Evolutionary conservation across 2,329 filamentous ascomycete genomes (phyloP).

Genomic region (Tetracladium maxilliforme): DNA sequence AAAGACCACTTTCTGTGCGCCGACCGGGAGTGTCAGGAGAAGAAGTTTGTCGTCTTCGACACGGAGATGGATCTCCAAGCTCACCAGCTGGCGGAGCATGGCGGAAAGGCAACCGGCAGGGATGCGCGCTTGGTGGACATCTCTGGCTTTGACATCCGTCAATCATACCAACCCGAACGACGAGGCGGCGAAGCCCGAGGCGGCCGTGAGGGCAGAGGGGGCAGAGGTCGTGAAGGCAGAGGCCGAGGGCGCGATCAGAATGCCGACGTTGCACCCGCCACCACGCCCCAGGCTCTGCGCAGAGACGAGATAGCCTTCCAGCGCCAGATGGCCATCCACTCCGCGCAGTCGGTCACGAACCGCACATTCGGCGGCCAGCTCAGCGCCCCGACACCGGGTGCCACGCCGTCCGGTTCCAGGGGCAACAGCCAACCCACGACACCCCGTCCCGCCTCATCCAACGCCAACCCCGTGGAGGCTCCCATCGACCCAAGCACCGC

Average conservation of each 20-base stretch:
- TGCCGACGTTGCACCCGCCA: constrained; percentile 60
- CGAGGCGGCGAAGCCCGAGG: constrained; percentile 26
- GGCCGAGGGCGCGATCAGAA: constrained; percentile 75
- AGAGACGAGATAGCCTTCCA: constrained; percentile 87
- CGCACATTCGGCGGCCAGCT: constrained; percentile 78
- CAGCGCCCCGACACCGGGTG: constrained; percentile 27
- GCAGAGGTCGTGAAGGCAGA: constrained; percentile 24
- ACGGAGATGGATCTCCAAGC: constrained; percentile 91
- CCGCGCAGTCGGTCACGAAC: constrained; percentile 63
- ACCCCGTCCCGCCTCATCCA: constrained; percentile 5
- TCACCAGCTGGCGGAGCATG: constrained; percentile 77
- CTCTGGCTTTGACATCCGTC: constrained; percentile 67
- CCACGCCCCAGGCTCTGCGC: constrained; percentile 65
- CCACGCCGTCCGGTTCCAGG: constrained; percentile 22
- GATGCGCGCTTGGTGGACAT: constrained; percentile 81
- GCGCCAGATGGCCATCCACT: constrained; percentile 81
- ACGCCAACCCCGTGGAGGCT: constrained; percentile 6
- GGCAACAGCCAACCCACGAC: constrained; percentile 2
- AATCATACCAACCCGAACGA: constrained; percentile 49
- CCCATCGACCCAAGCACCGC: constrained; percentile 3
- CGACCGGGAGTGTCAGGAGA: constrained; percentile 80
- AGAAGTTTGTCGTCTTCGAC: constrained; percentile 95
- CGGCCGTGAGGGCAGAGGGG: constrained; percentile 22
- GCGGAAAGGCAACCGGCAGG: constrained; percentile 65
- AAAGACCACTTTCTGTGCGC: constrained; percentile 76